Evolutionary conservation across 768 basidiomycete species (phyloP).

Genomic region (Chlorophyllum brunneum): DNA sequence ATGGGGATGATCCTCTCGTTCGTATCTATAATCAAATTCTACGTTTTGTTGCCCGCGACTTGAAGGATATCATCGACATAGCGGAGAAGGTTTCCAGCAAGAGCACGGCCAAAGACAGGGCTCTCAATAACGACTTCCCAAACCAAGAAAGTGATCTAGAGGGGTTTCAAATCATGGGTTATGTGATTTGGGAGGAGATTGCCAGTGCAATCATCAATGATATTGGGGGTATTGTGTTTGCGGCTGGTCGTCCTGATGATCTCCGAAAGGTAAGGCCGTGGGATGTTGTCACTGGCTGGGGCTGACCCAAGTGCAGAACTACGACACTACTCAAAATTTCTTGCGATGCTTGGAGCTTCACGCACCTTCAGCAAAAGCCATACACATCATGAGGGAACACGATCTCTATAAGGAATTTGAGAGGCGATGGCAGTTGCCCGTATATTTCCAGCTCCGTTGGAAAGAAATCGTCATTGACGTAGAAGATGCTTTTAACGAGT

Average conservation of each 20-base stretch:
- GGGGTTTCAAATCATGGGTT: slow-evolving; percentile 81
- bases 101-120: background rate
- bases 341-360: slow-evolving; percentile 77
- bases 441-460: slow-evolving; percentile 97
- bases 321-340: slow-evolving; percentile 81
- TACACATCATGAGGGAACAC: slow-evolving; percentile 70
- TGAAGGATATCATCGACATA: slow-evolving; percentile 70
- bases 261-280: slow-evolving; percentile 71
- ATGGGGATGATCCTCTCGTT: slow-evolving; percentile 64
- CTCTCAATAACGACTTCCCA: slow-evolving; percentile 1
- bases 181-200: slow-evolving; percentile 87
- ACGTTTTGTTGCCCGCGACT: slow-evolving; percentile 73
- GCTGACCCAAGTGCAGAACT: slow-evolving; percentile 54
- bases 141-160: slow-evolving; percentile 22
- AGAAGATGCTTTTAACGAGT: slow-evolving; percentile 58
- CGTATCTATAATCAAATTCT: slow-evolving; percentile 80
- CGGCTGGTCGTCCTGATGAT: slow-evolving; percentile 88
- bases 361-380: slow-evolving; percentile 69
- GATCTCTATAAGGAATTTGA: slow-evolving; percentile 70
- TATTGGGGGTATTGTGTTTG: slow-evolving; percentile 78
- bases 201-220: slow-evolving; percentile 80
- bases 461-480: slow-evolving; percentile 83
- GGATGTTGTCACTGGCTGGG: background rate
- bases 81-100: slow-evolving; percentile 54
- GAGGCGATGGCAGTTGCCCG: slow-evolving; percentile 90